Evolutionary conservation across 2,329 filamentous ascomycete genomes (phyloP), one percentile per base, ranked within the genome.

Genomic region (Dactylonectria estremocensis): DNA sequence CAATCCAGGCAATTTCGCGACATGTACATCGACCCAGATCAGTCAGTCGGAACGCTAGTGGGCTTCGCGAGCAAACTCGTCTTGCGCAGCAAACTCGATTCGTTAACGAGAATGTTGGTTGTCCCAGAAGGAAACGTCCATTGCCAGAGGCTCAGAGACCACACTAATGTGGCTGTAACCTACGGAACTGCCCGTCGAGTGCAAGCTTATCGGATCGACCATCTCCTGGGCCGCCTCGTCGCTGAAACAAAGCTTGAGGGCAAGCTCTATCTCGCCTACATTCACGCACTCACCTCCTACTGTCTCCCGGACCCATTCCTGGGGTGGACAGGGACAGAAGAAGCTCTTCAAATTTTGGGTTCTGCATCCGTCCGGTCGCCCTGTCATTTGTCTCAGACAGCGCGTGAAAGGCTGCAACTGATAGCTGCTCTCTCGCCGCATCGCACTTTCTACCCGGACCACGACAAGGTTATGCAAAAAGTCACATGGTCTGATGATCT

Each of bases 231-330:
- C 0, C 79, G 84, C 3, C 72, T 92, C 0, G 67, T 81, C 0
- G 86, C 87, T 18, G 87, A 84, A 67, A 85, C 84, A 0, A 85
- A 79, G 13, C 53, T 90, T 0, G 81, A 84, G 11, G 88, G 86
- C 74, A 88, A 86, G 58, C 77, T 92, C 0, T 82, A 84, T 18
- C 77, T 89, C 0, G 79, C 80, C 9, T 86, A 86, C 31, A 75
- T 91, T 0, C 88, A 91, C 67, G 87, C 85, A 0, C 63, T 89
- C 0, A 91, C 89, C 0, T 87, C 88, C 0, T 82, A 83, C 55
- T 87, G 81, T 28, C 76, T 89, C 0, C 83, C 85, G 0, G 88
- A 91, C 69, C 77, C 77, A 0, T 78, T 90, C 0, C 87, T 84
- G 0, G 53, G 72, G 0, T 76, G 77, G 5, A 91, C 87, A 0